phyloP scores from a whole-genome alignment of 2,329 filamentous ascomycete species.

The Colletotrichum sp. region DNA sequence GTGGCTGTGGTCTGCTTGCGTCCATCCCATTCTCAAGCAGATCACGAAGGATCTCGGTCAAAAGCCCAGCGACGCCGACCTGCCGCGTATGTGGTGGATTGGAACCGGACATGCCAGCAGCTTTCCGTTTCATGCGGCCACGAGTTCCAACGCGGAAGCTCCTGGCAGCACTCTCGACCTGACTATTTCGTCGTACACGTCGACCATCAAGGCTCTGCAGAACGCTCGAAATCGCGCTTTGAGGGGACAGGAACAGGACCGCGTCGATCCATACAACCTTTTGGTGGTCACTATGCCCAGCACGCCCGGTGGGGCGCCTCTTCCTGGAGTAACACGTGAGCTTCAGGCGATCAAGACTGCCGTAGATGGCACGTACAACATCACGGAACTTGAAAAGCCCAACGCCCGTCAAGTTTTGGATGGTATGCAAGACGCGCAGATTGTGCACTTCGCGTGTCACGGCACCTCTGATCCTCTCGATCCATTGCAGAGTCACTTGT shows the following conservation, averaged over 20 bases:
- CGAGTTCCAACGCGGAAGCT: background rate
- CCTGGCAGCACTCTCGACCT: background rate
- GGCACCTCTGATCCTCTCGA: background rate
- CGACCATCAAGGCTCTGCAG: background rate
- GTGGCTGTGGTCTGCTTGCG: background rate
- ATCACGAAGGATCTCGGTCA: background rate
- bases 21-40: background rate
- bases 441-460: background rate
- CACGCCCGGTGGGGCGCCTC: background rate
- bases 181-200: background rate
- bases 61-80: background rate
- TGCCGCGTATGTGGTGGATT: background rate
- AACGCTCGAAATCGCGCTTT: background rate
- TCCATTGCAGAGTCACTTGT: background rate
- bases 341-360: background rate
- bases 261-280: background rate
- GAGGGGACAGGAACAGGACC: background rate
- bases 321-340: background rate
- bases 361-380: background rate
- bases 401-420: background rate
- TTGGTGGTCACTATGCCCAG: background rate
- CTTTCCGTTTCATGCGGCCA: background rate
- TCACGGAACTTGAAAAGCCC: background rate
- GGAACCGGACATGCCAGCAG: background rate
- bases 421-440: background rate